Conservation (phyloP, 768 basidiomycete species). For the Kwoniella pini region DNA sequence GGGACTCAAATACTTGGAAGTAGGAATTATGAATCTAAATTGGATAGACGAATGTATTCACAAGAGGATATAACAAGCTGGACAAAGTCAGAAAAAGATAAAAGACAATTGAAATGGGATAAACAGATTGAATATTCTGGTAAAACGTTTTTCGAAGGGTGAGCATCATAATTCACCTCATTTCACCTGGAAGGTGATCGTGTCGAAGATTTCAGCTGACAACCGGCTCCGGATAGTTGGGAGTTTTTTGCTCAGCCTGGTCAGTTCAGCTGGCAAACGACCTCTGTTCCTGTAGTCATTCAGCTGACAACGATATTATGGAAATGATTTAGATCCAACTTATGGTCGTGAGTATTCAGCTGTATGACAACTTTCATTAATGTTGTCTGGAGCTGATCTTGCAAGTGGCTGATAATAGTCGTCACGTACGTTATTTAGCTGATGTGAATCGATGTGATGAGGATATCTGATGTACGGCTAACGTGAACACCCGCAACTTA, state of each 20-base stretch:
- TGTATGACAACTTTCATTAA: neutral
- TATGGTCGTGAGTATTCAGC: slow-evolving; percentile 41
- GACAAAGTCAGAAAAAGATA: neutral
- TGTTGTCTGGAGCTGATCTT: slow-evolving; percentile 35
- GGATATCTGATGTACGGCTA: too few relatives aligned
- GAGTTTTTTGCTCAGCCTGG: slow-evolving; percentile 41
- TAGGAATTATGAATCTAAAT: neutral
- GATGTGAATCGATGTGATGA: too few relatives aligned
- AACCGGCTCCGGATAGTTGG: slow-evolving; percentile 25
- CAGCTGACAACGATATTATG: too few relatives aligned
- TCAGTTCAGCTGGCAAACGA: slow-evolving; percentile 24
- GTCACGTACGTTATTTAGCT: too few relatives aligned
- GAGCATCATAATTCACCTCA: slow-evolving; percentile 1
- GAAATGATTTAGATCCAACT: slow-evolving; percentile 48
- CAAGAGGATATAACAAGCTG: slow-evolving; percentile 7
- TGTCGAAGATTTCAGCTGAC: neutral
- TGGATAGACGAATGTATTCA: slow-evolving; percentile 8
- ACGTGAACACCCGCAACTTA: too few relatives aligned
- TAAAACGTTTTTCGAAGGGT: slow-evolving; percentile 45
- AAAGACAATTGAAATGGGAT: slow-evolving; percentile 16
- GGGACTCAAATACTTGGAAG: too few relatives aligned
- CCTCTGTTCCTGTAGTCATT: too few relatives aligned
- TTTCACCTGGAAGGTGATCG: neutral
- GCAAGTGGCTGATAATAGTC: too few relatives aligned
- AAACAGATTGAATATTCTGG: slow-evolving; percentile 40